Percentiles rank a stretch among this genome's conserved stretches.
Conservation (phyloP, 345 rosid genomes). For the Dimocarpus longan region DNA sequence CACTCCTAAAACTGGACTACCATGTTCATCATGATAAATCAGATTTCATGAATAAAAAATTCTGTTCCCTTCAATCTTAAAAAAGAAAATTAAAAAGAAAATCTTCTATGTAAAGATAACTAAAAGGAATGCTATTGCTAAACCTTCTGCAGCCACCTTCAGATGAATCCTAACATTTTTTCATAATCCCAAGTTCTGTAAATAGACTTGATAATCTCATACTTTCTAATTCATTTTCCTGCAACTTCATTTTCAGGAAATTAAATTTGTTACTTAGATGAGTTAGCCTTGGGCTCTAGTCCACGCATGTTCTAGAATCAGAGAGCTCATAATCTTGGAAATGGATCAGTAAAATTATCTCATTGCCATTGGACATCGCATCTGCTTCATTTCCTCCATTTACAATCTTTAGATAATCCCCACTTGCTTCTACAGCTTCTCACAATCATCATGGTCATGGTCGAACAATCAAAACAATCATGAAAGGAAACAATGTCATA, state of each 20-base stretch:
- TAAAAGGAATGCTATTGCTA: not conserved
- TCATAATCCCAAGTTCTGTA: not conserved
- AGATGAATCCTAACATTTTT: not conserved
- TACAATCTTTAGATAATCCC: not conserved
- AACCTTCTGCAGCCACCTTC: slow-evolving; percentile 1
- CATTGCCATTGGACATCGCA: not conserved
- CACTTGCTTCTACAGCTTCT: not conserved
- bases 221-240: not conserved
- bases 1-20: not conserved
- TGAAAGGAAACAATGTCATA: not conserved
- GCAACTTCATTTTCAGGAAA: not conserved
- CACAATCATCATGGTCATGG: no score
- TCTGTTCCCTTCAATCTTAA: not conserved
- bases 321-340: not conserved
- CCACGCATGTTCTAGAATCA: not conserved
- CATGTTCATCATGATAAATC: not conserved
- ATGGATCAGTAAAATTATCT: slow-evolving; percentile 3
- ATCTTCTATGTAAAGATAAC: not conserved
- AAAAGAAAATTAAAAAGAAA: not conserved
- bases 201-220: not conserved
- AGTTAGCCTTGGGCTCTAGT: not conserved
- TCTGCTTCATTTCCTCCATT: not conserved
- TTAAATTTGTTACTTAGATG: not conserved
- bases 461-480: not conserved
- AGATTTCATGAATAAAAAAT: not conserved